phyloP scores from a whole-genome alignment of 257 asterid genomes.

The Perilla frutescens region DNA sequence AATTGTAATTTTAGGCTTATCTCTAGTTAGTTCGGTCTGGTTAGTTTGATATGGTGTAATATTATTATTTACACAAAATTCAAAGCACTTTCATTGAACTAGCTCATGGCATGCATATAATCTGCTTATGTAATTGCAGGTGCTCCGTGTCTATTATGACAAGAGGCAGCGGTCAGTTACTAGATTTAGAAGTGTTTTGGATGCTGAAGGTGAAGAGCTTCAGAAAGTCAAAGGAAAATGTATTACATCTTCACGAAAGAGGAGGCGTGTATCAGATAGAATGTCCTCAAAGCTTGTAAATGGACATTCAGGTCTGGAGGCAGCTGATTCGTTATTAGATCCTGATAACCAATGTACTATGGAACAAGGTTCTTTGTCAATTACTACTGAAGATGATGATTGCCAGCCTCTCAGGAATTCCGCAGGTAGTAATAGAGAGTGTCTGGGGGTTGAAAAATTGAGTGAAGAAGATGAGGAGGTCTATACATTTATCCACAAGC shows the following conservation, averaged over 20 bases:
- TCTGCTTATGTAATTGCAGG: constrained; percentile 56
- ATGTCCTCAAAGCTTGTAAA: constrained; percentile 48
- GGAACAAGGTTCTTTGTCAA: constrained; percentile 41
- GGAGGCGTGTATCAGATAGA: constrained; percentile 50
- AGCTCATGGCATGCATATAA: constrained; percentile 23
- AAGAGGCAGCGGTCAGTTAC: constrained; percentile 57
- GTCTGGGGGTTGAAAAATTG: constrained; percentile 46
- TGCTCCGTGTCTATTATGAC: constrained; percentile 76
- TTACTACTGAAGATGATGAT: constrained; percentile 46
- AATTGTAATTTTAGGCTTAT: background rate
- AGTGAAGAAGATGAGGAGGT: constrained; percentile 53
- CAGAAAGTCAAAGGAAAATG: constrained; percentile 43
- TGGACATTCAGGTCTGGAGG: constrained; percentile 48
- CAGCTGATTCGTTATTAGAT: constrained; percentile 38
- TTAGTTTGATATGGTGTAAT: background rate
- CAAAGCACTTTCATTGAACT: constrained; percentile 13
- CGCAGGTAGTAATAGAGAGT: constrained; percentile 41
- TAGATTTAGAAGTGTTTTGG: constrained; percentile 53
- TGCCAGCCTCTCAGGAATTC: constrained; percentile 40
- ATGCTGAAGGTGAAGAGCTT: constrained; percentile 44
- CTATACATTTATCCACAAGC: constrained; percentile 50
- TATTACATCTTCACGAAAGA: constrained; percentile 51
- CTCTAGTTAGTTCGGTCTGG: background rate
- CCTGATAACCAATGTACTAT: constrained; percentile 45
- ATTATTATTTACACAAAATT: background rate